Base-by-base conservation (phyloP, 345 rosid genomes). In the Rhizophora mangle region DNA sequence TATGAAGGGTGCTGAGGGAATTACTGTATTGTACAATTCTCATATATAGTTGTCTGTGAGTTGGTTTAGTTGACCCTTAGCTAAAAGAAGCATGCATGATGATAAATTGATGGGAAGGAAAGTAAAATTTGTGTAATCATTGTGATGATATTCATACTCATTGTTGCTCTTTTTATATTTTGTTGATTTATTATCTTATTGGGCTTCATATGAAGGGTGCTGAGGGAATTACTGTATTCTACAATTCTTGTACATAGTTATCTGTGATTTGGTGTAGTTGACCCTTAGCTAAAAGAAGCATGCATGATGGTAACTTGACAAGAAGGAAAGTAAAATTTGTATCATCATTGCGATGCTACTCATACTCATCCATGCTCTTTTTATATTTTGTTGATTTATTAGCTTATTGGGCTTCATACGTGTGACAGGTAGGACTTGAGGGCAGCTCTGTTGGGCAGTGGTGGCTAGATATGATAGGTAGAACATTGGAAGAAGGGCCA, bases 401-500 rank as follows among this genome's bases (percentile, higher is more conserved):
- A 2, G 57, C 62, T 13, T 46, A 24, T 34, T 30, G 16, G 24
- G 55, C 64, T 71, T 73, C 76, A 27, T 66, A 30, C 39, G n/a
- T 64, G 78, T 66, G 86, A 73, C 84, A 94, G 98, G 96, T 94
- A 81, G 98, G 98, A 83, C 91, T 95, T 68, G 99, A 95, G 84
- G 97, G 97, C 73, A 95, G 99, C 83, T 82, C 91, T 63, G 80
- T 83, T 73, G 99, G 99, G 15, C 86, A 92, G 57, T 92, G 86
- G 97, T 95, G 99, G 99, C 82, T 90, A 51, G 99, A 95, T 68
- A 79, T 88, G 64, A 95, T 95, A n/a, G 96, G 96, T 68, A 92
- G 76, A 76, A 85, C 89, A 64, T 72, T 95, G 73, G 96, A 85
- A 72, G 98, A 92, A 81, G 88, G 85, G 64, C 76, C 76, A 64